phyloP scores from a whole-genome alignment of 148 eudicot genomes.

The Agrostemma githago region DNA sequence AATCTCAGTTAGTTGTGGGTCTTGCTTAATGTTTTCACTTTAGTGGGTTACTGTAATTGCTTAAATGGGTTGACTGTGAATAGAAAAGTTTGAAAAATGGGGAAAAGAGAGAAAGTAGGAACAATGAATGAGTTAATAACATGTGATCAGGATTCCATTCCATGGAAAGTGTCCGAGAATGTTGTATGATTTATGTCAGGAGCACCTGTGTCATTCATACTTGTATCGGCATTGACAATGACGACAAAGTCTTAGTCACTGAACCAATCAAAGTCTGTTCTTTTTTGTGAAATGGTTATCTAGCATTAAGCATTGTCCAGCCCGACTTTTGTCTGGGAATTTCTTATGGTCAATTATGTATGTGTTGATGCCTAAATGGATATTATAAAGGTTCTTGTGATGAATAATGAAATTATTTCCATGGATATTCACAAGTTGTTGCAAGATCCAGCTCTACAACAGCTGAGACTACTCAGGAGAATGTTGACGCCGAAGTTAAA shows the following conservation, averaged over 20 bases:
- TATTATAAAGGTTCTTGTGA: not conserved
- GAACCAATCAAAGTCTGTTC: not conserved
- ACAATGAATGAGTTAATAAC: not conserved
- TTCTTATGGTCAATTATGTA: not conserved
- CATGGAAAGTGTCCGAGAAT: not conserved
- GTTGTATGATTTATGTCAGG: not conserved
- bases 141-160: not conserved
- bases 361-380: not conserved
- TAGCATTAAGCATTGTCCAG: not conserved
- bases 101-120: not conserved
- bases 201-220: not conserved
- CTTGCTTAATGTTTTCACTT: not conserved
- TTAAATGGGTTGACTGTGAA: not conserved
- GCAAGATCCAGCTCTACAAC: slow-evolving; percentile 35
- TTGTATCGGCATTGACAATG: not conserved
- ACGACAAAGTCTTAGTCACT: not conserved
- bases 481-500: slow-evolving; percentile 36
- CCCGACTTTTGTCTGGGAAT: not conserved
- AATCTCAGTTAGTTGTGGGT: not conserved
- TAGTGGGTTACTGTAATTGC: not conserved
- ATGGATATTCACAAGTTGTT: slow-evolving; percentile 31
- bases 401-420: not conserved
- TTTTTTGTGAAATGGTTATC: not conserved
- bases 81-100: not conserved
- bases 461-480: slow-evolving; percentile 33